phyloP scores from a whole-genome alignment of 73 alveolate species.

The Stentor coeruleus region DNA sequence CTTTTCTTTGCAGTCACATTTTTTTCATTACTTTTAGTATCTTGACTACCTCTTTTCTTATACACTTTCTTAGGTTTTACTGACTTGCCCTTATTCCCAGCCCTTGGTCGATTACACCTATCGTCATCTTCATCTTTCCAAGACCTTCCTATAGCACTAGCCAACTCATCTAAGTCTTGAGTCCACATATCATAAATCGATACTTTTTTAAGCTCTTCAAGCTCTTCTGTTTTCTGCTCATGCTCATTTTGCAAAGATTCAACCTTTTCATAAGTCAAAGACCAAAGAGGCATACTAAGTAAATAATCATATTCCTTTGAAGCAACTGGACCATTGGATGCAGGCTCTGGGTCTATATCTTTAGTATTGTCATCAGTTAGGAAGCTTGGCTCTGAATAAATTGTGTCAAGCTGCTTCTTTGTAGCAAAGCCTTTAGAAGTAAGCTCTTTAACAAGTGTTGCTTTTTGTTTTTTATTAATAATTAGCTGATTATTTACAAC shows the following conservation, averaged over 20 bases:
- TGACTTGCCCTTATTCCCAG: no score
- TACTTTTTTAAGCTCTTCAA: slow-evolving; percentile 43
- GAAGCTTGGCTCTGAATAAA: slow-evolving; percentile 40
- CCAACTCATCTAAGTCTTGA: slow-evolving; percentile 66
- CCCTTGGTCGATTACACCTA: slow-evolving; percentile 28
- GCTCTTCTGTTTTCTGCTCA: slow-evolving; percentile 53
- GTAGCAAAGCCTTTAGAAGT: slow-evolving; percentile 45
- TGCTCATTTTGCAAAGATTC: slow-evolving; percentile 54
- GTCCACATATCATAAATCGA: slow-evolving; percentile 59
- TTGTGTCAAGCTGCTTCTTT: slow-evolving; percentile 1
- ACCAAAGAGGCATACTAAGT: slow-evolving; percentile 69
- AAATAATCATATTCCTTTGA: slow-evolving; percentile 84
- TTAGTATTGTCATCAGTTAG: slow-evolving; percentile 44
- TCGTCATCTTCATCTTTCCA: slow-evolving; percentile 30
- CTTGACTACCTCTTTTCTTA: background rate
- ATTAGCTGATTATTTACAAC: slow-evolving; percentile 76
- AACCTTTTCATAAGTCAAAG: slow-evolving; percentile 74
- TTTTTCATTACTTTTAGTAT: background rate
- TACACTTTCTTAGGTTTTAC: no score
- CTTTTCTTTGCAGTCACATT: slow-evolving; percentile 4
- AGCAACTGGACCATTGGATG: slow-evolving; percentile 34
- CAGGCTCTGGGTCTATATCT: slow-evolving; percentile 29
- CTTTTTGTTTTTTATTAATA: slow-evolving; percentile 62
- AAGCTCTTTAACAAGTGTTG: slow-evolving; percentile 37
- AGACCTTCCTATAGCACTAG: background rate